Evolutionary conservation across 2,329 filamentous ascomycete species (phyloP).

Genomic region (Fusarium incarnatum): DNA sequence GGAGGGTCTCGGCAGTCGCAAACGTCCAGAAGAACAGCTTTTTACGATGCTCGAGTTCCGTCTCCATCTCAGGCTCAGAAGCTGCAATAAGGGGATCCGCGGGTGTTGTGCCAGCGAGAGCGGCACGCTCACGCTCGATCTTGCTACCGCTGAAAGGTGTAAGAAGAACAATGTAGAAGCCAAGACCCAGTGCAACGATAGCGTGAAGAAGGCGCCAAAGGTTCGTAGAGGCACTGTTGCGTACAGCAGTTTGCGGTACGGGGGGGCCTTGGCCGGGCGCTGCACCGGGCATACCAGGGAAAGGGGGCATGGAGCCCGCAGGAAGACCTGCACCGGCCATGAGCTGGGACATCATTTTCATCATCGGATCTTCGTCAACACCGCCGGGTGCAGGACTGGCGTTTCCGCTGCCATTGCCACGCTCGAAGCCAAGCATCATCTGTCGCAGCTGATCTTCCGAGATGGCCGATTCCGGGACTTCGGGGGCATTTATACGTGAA

Average conservation of each 20-base stretch:
- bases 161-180: slow-evolving; percentile 75
- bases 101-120: slow-evolving; percentile 44
- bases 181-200: slow-evolving; percentile 75
- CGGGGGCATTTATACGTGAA: slow-evolving; percentile 45
- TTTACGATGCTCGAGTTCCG: slow-evolving; percentile 50
- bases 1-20: slow-evolving; percentile 77
- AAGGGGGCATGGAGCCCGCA: slow-evolving; percentile 49
- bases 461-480: slow-evolving; percentile 51
- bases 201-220: slow-evolving; percentile 81
- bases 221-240: slow-evolving; percentile 54
- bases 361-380: slow-evolving; percentile 51
- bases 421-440: slow-evolving; percentile 71
- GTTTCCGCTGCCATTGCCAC: slow-evolving; percentile 37
- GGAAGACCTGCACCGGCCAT: slow-evolving; percentile 59
- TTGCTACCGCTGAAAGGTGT: slow-evolving; percentile 77
- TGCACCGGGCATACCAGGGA: slow-evolving; percentile 54
- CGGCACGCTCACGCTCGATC: slow-evolving; percentile 64
- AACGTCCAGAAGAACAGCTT: slow-evolving; percentile 80
- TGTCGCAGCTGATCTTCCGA: slow-evolving; percentile 72
- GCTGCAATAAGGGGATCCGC: slow-evolving; percentile 40
- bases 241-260: slow-evolving; percentile 47
- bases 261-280: slow-evolving; percentile 48
- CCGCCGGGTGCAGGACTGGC: slow-evolving; percentile 42
- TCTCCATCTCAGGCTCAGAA: slow-evolving; percentile 44
- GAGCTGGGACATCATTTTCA: slow-evolving; percentile 82